A percentile compares a stretch with the other conserved stretches of the same genome.
Evolutionary conservation across 257 asterid genomes (phyloP).

Genomic region (Ajuga chamaepitys): DNA sequence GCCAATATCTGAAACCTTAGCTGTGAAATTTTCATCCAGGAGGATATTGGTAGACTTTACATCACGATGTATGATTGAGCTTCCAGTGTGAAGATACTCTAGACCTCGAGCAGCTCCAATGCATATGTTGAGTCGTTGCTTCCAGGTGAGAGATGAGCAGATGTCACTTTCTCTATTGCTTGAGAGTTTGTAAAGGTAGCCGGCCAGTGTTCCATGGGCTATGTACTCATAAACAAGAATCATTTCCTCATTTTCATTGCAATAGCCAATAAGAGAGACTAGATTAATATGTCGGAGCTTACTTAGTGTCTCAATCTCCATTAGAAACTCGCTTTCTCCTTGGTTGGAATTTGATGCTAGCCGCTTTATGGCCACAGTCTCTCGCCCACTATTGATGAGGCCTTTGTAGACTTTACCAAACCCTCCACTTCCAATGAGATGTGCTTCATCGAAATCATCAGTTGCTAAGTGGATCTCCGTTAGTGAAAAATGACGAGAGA

Average conservation of each 20-base stretch:
- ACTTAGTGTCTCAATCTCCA: background rate
- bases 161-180: background rate
- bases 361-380: background rate
- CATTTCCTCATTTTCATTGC: background rate
- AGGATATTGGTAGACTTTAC: constrained; percentile 8
- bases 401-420: background rate
- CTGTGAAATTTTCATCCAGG: background rate
- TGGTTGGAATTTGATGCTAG: background rate
- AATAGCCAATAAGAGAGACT: background rate
- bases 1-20: constrained; percentile 4
- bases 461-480: background rate
- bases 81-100: constrained; percentile 8
- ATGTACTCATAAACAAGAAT: background rate
- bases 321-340: background rate
- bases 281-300: background rate
- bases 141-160: background rate
- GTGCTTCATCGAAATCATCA: background rate
- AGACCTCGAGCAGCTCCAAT: constrained; percentile 1
- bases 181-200: background rate
- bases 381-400: background rate
- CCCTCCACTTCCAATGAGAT: background rate
- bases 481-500: background rate
- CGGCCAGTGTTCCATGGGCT: background rate
- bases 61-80: constrained; percentile 12
- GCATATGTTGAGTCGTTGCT: background rate